Percentiles rank a stretch among this genome's conserved stretches.
Evolutionary conservation across 1,139 yeast species (phyloP).

Genomic region (Scheffersomyces segobiensis): DNA sequence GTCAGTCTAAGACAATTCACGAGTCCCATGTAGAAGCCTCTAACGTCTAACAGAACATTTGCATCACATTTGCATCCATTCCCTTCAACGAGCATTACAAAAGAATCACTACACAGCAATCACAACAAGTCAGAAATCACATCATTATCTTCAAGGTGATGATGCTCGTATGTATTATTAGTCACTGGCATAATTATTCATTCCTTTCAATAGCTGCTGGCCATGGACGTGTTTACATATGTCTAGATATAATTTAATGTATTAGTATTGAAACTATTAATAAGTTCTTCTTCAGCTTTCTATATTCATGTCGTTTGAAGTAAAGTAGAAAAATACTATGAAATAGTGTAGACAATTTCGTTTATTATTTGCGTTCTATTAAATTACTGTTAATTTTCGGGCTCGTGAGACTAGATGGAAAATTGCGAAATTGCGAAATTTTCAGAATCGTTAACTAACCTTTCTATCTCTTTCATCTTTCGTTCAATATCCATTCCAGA

Average conservation of each 20-base stretch:
- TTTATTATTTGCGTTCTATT: background rate
- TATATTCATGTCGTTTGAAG: background rate
- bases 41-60: background rate
- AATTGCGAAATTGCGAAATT: background rate
- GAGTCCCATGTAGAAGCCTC: conserved; percentile 32
- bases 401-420: background rate
- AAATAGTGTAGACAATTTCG: too few species aligned
- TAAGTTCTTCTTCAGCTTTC: background rate
- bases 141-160: background rate
- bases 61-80: background rate
- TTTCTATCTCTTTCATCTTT: background rate
- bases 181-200: background rate
- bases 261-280: too few species aligned
- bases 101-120: too few species aligned
- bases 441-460: background rate
- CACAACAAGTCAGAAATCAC: background rate
- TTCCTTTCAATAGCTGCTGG: background rate
- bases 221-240: background rate
- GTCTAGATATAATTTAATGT: background rate
- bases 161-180: background rate
- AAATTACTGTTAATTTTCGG: background rate
- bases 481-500: background rate
- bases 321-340: too few species aligned
- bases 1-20: conserved; percentile 31
- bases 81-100: background rate